These are phyloP conservation scores for Shiraia sp. DNA, from an alignment of 2,329 filamentous ascomycete genomes.

Conservation along the genomic window DNA sequence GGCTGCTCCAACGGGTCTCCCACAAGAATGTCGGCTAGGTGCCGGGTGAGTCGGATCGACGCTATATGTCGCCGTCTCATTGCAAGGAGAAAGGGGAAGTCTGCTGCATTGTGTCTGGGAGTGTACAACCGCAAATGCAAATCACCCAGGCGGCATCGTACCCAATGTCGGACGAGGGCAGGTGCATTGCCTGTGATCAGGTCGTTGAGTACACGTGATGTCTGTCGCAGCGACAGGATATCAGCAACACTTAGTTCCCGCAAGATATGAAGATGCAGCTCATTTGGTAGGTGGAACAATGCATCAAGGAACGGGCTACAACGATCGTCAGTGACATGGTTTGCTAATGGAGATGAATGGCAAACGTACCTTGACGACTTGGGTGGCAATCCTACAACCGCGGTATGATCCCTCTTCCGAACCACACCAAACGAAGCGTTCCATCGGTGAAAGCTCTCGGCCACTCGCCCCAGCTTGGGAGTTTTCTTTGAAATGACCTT, in stretches of 20 bases:
- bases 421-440: conserved; percentile 37
- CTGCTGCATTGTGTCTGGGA: conserved; percentile 31
- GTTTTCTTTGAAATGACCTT: conserved; percentile 30
- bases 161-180: conserved; percentile 42
- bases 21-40: conserved; percentile 38
- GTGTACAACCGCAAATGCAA: conserved; percentile 40
- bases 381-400: conserved; percentile 14
- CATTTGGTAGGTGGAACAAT: conserved; percentile 39
- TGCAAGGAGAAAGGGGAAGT: conserved; percentile 39
- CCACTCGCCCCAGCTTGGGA: conserved; percentile 36
- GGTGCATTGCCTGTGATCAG: conserved; percentile 37
- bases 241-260: conserved; percentile 40
- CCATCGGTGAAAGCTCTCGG: conserved; percentile 37
- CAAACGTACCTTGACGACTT: conserved; percentile 29
- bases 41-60: conserved; percentile 39
- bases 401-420: conserved; percentile 25
- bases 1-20: conserved; percentile 32
- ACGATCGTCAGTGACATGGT: conserved; percentile 5
- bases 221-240: conserved; percentile 35
- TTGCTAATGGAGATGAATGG: background rate
- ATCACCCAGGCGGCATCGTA: conserved; percentile 36
- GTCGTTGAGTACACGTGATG: conserved; percentile 37
- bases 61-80: conserved; percentile 43
- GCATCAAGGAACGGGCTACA: conserved; percentile 35
- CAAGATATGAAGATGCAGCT: conserved; percentile 40